Evolutionary conservation across 2,329 filamentous ascomycete species (phyloP), one percentile per base, ranked within the genome.

Genomic region (Fusarium gaditjirri): DNA sequence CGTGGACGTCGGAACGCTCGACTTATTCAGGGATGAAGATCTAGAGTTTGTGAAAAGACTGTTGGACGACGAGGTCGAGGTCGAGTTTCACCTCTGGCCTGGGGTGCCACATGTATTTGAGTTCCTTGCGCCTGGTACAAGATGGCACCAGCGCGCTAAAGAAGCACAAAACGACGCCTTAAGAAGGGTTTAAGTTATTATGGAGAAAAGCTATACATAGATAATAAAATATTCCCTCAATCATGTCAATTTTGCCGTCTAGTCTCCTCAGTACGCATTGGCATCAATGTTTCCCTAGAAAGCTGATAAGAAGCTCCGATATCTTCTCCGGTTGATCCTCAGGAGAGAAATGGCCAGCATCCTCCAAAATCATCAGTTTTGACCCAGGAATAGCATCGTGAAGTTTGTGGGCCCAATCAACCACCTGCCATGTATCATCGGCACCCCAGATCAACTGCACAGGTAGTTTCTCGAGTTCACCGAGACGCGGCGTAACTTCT

Each of bases 381-480:
- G 78, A 80, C 2, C 76, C 74, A 6, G 79, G 78, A 56, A 81
- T 80, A 2, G 78, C 72, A 16, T 61, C 35, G 21, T 78, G 70
- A 8, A 81, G 71, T 38, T 76, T 80, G n/a, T 75, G 49, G 10
- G 77, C 78, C 80, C 80, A 81, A 41, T 76, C 74, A 39, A 78
- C 61, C 1, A 76, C 70, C 56, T 81, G 79, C 78, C 78, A 81
- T 9, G 39, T 54, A 63, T 81, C 80, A 31, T 81, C 65, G 2
- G 66, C 70, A 5, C 78, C 80, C 79, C 79, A 80, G 5, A 81
- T 77, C 3, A 78, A 14, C 44, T 80, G 74, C 9, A 79, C 77
- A 1, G 77, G 76, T 2, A 79, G 12, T 27, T 73, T 72, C 6
- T 54, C 64, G 6, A 81, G 65, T 44, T 79, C 74, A 2, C 35